Evolutionary conservation across 1,284 basidiomycete genomes (phyloP), one percentile per base, ranked within the genome.

Genomic region (Cutaneotrichosporon cavernicola): DNA sequence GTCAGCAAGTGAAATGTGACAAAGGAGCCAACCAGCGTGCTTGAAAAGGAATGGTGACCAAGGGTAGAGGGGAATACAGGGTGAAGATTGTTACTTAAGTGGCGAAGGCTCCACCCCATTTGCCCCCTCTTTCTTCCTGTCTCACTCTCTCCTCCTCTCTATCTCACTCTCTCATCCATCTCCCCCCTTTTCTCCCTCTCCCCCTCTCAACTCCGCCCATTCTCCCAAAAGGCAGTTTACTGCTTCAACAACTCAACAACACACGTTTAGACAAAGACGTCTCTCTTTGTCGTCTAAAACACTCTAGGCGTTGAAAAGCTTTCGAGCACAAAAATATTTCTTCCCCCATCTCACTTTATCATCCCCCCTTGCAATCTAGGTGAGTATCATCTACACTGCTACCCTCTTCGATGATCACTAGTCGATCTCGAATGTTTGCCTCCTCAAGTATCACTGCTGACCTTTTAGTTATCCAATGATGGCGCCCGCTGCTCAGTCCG

Each of bases 401-500:
- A 6, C 50, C 16, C 26, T 34, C 30, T 34, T n/a, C 8, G 16
- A 11, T 9, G 32, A 53, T 53, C 52, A 11, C 43, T 7, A 46
- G 43, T 46, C 43, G 43, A n/a, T 53, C 26, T 30, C 40, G 16
- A 26, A 31, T 46, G 36, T 21, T 40, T 36, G 36, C 22, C 11
- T 40, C 38, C 26, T 26, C 26, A 26, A 26, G 56, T 16, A 43
- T n/a, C 56, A 13, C 38, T 52, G 21, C 38, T 30, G 56, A 65
- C 51, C 14, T 26, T 46, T 47, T 7, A 59, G 49, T 56, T 56
- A 56, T 58, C 66, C 63, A 65, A 77, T 73, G 72, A 78, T 80
- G 78, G 73, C 76, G 65, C 77, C 76, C 63, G 75, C 78, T 75
- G 75, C 75, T 76, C 71, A 74, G 59, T 68, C 75, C 56, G 65